These are phyloP conservation scores for Ziziphus jujuba DNA, from an alignment of 306 rosid species.

Conservation along the genomic window DNA sequence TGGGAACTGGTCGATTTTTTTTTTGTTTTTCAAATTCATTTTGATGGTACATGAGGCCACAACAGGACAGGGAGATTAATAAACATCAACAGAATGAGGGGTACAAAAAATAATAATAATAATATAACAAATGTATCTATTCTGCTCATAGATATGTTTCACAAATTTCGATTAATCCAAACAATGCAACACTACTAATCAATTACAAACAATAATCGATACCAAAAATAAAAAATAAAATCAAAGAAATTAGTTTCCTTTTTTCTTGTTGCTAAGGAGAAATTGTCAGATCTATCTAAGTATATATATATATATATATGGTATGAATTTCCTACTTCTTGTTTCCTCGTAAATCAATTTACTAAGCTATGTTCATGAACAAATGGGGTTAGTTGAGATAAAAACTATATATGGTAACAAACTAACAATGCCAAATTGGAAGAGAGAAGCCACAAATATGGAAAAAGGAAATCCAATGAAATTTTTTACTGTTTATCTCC, in stretches of 20 bases:
- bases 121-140: not conserved
- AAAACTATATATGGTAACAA: not conserved
- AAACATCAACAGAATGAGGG: not conserved
- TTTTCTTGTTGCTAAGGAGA: not conserved
- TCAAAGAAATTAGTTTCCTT: no score
- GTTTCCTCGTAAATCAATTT: constrained; percentile 12
- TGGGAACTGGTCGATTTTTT: no score
- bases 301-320: not conserved
- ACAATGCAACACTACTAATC: not conserved
- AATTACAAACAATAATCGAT: not conserved
- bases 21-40: no score
- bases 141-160: constrained; percentile 15
- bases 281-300: constrained; percentile 24
- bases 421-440: not conserved
- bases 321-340: constrained; percentile 21
- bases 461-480: not conserved
- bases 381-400: constrained; percentile 50
- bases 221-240: not conserved
- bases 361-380: constrained; percentile 46
- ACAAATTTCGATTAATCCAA: constrained; percentile 11
- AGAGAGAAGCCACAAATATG: not conserved
- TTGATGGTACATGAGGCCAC: not conserved
- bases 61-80: not conserved
- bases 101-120: not conserved
- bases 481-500: constrained; percentile 35